A percentile compares a stretch with the other conserved stretches of the same genome.
Evolutionary conservation across 805 yeast genomes (phyloP).

Genomic region (Nematodospora valgi): DNA sequence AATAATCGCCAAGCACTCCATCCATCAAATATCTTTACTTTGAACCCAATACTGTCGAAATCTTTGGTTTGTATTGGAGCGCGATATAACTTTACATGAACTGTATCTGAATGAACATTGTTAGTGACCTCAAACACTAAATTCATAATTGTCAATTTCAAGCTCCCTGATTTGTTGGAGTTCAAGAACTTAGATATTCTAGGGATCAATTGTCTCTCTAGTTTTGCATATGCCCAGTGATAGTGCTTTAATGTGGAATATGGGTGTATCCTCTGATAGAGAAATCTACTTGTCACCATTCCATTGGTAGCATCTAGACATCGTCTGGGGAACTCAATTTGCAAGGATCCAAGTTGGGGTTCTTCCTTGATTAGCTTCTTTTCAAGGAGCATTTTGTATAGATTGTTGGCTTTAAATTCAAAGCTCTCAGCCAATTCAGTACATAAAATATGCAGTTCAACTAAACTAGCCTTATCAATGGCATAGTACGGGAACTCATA

Average conservation of each 20-base stretch:
- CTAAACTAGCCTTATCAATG: conserved; percentile 1
- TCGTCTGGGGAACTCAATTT: conserved; percentile 10
- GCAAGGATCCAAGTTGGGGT: conserved; percentile 5
- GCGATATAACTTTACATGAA: conserved; percentile 14
- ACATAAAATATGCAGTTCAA: conserved; percentile 2
- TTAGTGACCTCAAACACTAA: conserved; percentile 15
- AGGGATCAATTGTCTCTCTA: conserved; percentile 31
- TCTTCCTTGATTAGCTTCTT: conserved; percentile 3
- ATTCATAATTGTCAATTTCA: conserved; percentile 21
- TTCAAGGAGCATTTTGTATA: conserved; percentile 6
- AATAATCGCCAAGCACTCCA: conserved; percentile 33
- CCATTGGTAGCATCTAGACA: conserved; percentile 10
- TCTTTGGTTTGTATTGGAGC: conserved; percentile 20
- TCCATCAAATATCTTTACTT: too few relatives aligned
- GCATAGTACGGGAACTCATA: conserved; percentile 1
- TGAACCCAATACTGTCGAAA: too few relatives aligned
- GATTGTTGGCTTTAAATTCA: conserved; percentile 7
- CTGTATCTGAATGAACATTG: background rate
- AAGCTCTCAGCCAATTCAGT: conserved; percentile 6
- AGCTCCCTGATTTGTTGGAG: background rate
- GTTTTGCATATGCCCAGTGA: conserved; percentile 39
- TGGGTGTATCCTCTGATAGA: conserved; percentile 24
- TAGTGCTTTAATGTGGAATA: conserved; percentile 31
- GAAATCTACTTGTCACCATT: conserved; percentile 24
- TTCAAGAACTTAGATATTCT: conserved; percentile 12